Evolutionary conservation across 1,139 yeast species (phyloP).

Genomic region (Saccharomyces uvarum): DNA sequence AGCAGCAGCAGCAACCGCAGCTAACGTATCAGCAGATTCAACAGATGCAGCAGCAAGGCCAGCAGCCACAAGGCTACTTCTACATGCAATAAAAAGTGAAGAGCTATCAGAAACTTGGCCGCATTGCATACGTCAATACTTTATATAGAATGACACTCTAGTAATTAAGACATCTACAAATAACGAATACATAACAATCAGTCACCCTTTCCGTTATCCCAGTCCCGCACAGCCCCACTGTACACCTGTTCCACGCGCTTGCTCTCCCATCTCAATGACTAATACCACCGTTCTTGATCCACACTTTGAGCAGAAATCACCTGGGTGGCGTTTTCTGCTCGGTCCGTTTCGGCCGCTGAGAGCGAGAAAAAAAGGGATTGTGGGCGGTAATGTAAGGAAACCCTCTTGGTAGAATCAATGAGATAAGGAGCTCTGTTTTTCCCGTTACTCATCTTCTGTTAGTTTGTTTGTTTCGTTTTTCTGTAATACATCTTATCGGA

Average conservation of each 20-base stretch:
- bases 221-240: neutral
- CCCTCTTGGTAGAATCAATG: neutral
- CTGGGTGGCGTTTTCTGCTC: neutral
- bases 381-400: neutral
- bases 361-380: slow-evolving; percentile 1
- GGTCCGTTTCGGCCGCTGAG: neutral
- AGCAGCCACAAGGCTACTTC: slow-evolving; percentile 6
- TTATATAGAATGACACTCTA: neutral
- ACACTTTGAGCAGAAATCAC: neutral
- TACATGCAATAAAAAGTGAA: neutral
- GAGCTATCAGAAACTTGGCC: neutral
- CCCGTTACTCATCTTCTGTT: neutral
- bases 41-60: slow-evolving; percentile 15
- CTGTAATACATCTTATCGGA: neutral
- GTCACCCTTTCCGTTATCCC: neutral
- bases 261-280: neutral
- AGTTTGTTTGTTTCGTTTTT: neutral
- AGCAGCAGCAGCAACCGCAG: slow-evolving; percentile 14
- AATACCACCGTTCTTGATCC: neutral
- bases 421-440: neutral
- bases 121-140: neutral
- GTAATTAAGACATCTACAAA: neutral
- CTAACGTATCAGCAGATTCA: slow-evolving; percentile 10
- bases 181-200: neutral
- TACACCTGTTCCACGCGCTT: neutral